phyloP scores from a whole-genome alignment of 768 basidiomycete species.

The Tylopilus rubrobrunneus region DNA sequence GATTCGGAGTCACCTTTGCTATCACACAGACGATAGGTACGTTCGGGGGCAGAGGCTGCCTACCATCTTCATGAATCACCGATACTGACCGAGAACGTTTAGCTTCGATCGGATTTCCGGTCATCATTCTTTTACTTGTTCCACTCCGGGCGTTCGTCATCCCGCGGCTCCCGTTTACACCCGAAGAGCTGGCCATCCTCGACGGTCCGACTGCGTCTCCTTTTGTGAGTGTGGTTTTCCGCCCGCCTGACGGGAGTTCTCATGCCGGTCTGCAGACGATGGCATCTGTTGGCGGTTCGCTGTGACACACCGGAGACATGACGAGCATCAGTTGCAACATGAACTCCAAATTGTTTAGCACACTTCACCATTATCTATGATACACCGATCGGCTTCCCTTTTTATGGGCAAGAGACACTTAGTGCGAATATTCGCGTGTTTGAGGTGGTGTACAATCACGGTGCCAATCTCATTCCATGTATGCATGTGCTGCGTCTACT shows the following conservation, averaged over 20 bases:
- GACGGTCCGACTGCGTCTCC: conserved; percentile 87
- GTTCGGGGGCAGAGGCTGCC: conserved; percentile 5
- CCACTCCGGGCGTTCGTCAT: conserved; percentile 72
- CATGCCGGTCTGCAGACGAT: conserved; percentile 32
- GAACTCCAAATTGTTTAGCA: not conserved
- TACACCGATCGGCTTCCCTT: no score
- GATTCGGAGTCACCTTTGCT: conserved; percentile 86
- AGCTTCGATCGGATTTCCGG: conserved; percentile 90
- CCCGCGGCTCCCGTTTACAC: conserved; percentile 70
- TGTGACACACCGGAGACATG: conserved; percentile 1
- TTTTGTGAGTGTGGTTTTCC: conserved; percentile 52
- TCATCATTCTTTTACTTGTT: conserved; percentile 80
- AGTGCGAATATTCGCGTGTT: no score
- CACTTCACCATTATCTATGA: not conserved
- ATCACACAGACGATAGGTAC: conserved; percentile 86
- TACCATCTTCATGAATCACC: no score
- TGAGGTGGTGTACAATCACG: no score
- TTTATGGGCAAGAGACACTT: no score
- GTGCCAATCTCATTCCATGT: no score
- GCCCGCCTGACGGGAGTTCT: not conserved
- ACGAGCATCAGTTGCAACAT: not conserved
- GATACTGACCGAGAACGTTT: not conserved
- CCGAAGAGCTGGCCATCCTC: conserved; percentile 76
- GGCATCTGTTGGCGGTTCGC: conserved; percentile 40
- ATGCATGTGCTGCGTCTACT: no score